Evolutionary conservation across 352 stramenopile species (phyloP).

Genomic region (Phytophthora pseudosyringae): DNA sequence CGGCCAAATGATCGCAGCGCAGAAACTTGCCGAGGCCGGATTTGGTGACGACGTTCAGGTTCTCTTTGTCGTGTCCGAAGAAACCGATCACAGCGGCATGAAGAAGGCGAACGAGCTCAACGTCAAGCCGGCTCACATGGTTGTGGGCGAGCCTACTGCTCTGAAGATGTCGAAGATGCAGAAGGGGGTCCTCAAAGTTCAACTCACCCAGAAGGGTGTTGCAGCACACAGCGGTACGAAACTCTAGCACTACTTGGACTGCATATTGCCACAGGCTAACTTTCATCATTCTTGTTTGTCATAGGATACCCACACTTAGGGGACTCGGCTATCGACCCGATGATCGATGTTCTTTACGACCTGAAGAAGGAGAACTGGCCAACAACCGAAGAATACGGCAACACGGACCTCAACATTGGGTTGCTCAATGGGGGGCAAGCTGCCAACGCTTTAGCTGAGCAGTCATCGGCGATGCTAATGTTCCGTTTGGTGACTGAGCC

Average conservation of each 20-base stretch:
- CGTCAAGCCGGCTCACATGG: constrained; percentile 70
- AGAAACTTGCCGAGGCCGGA: constrained; percentile 67
- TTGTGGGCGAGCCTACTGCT: constrained; percentile 84
- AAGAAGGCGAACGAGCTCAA: constrained; percentile 87
- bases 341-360: constrained; percentile 86
- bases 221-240: constrained; percentile 77
- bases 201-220: constrained; percentile 71
- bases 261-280: constrained; percentile 8
- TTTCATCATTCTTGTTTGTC: neutral
- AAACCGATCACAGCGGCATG: constrained; percentile 91
- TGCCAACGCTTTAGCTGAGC: constrained; percentile 82
- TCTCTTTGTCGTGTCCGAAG: constrained; percentile 88
- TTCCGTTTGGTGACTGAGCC: constrained; percentile 84
- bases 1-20: constrained; percentile 81
- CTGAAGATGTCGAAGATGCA: constrained; percentile 87
- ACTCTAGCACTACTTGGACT: neutral
- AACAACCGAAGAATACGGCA: constrained; percentile 77
- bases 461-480: constrained; percentile 89
- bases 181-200: constrained; percentile 89
- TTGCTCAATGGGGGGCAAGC: constrained; percentile 83
- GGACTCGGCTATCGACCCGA: constrained; percentile 82
- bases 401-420: constrained; percentile 87
- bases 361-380: constrained; percentile 84
- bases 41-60: constrained; percentile 69
- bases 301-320: constrained; percentile 82